phyloP scores from a whole-genome alignment of 2,329 filamentous ascomycete species.

The Apiospora hydei region DNA sequence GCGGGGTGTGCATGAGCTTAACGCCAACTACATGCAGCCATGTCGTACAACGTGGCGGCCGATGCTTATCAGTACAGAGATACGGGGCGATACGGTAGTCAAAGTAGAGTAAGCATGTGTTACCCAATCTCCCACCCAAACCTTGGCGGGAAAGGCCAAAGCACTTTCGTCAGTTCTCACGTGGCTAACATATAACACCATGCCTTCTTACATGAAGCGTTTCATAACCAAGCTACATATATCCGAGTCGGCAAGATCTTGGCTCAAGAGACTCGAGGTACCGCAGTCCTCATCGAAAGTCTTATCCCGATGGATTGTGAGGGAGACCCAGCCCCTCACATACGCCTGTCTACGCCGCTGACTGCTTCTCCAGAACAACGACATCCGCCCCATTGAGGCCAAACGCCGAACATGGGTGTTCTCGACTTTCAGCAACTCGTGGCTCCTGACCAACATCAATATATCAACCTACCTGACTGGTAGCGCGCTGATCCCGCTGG shows the following conservation, averaged over 20 bases:
- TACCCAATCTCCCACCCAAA: not conserved
- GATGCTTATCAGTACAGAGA: not conserved
- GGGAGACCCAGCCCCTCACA: not conserved
- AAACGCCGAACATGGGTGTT: conserved; percentile 50
- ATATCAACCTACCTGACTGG: conserved; percentile 49
- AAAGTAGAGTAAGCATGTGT: not conserved
- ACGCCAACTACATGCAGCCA: not conserved
- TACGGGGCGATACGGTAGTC: not conserved
- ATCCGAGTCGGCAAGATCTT: not conserved
- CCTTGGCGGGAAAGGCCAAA: not conserved
- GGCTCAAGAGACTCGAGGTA: not conserved
- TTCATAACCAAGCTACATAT: not conserved
- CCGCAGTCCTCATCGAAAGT: not conserved
- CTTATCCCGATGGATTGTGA: not conserved
- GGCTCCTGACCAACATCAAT: conserved; percentile 50
- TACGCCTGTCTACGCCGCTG: not conserved
- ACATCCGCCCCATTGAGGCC: conserved; percentile 48
- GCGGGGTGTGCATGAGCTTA: not conserved
- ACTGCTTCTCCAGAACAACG: conserved; percentile 41
- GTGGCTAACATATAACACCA: not conserved
- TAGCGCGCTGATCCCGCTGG: conserved; percentile 48
- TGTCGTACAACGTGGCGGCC: not conserved
- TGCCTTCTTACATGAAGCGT: not conserved
- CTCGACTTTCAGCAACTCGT: conserved; percentile 50
- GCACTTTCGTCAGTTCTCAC: not conserved